Conservation (phyloP, 371 early-diverging fungal genomes). For the Mucor lusitanicus region DNA sequence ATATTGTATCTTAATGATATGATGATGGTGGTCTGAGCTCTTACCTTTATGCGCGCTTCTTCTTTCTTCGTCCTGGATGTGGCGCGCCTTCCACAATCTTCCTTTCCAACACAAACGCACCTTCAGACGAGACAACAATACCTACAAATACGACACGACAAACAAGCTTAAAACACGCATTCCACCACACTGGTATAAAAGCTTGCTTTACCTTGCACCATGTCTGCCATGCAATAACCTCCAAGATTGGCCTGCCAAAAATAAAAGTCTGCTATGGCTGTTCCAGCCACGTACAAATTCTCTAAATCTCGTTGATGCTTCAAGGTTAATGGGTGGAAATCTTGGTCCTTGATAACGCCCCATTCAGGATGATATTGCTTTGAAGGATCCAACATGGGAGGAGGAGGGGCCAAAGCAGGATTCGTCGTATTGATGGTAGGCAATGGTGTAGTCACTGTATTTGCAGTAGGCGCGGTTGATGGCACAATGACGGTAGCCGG, state of each 20-base stretch:
- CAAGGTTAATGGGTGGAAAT: constrained; percentile 46
- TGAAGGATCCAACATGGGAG: constrained; percentile 18
- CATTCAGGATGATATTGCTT: constrained; percentile 51
- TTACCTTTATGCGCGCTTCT: constrained; percentile 22
- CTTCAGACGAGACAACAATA: constrained; percentile 41
- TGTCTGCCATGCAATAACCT: constrained; percentile 53
- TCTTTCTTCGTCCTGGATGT: constrained; percentile 47
- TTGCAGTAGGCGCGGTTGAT: neutral
- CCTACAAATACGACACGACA: constrained; percentile 9
- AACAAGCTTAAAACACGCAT: neutral
- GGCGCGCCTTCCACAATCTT: constrained; percentile 49
- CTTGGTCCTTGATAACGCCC: constrained; percentile 49
- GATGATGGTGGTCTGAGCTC: neutral
- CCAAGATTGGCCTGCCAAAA: constrained; percentile 58
- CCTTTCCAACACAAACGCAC: constrained; percentile 34
- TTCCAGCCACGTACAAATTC: constrained; percentile 28
- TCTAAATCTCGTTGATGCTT: constrained; percentile 52
- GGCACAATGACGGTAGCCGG: neutral
- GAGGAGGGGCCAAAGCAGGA: constrained; percentile 15
- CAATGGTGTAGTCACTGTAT: neutral
- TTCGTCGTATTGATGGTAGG: constrained; percentile 20
- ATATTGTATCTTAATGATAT: too few species aligned
- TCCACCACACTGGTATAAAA: neutral
- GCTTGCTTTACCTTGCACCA: constrained; percentile 41
- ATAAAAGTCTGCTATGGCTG: constrained; percentile 43